Conservation (phyloP, 257 asterid genomes). For the Solanum megistacrolobum region DNA sequence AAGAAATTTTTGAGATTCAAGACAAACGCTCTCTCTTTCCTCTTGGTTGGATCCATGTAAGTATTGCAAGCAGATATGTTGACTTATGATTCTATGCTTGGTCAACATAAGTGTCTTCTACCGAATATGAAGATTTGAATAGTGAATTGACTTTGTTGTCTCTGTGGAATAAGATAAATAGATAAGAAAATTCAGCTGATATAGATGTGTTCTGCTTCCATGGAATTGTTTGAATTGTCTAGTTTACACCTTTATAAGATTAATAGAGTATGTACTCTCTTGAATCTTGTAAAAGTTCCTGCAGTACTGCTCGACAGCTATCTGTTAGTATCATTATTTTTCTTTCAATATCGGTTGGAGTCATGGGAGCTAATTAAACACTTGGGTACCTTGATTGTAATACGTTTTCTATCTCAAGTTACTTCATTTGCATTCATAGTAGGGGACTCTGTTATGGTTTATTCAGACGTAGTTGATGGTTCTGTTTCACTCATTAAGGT, state of each 20-base stretch:
- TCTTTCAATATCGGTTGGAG: not conserved
- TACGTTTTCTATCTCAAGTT: not conserved
- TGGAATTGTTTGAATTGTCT: not conserved
- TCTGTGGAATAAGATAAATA: not conserved
- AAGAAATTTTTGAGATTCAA: conserved; percentile 79
- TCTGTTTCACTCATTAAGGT: not conserved
- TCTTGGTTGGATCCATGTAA: conserved; percentile 99
- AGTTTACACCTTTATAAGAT: not conserved
- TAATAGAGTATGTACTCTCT: not conserved
- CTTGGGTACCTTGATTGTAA: not conserved
- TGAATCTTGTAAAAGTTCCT: not conserved
- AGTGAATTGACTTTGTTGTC: not conserved
- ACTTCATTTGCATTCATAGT: not conserved
- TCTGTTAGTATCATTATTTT: not conserved
- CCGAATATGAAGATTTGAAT: not conserved
- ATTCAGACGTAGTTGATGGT: not conserved
- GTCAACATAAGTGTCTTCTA: not conserved
- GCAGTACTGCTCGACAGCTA: not conserved
- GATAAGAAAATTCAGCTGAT: not conserved
- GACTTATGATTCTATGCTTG: not conserved
- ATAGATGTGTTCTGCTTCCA: not conserved
- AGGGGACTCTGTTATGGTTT: not conserved
- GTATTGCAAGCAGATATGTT: conserved; percentile 23
- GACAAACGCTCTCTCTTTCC: conserved; percentile 73
- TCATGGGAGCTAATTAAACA: not conserved